Evolutionary conservation across 805 yeast species (phyloP), one percentile per base, ranked within the genome.

Genomic region (Limtongozyma cylindracea): DNA sequence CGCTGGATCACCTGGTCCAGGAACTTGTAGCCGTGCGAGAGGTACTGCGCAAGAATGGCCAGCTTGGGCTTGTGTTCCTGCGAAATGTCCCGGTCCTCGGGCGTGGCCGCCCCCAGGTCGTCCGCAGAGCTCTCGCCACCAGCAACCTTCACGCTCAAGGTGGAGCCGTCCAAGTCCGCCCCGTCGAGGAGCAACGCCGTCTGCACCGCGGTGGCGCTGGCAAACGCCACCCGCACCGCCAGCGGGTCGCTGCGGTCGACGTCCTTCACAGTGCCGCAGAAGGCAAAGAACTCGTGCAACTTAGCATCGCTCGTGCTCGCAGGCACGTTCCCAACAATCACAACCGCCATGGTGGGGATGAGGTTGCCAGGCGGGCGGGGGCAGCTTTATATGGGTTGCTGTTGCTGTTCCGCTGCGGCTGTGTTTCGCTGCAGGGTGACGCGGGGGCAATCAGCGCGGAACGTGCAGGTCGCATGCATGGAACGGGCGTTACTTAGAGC

Each of bases 51-150:
- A 45, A 72, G 48, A 27, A 74, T 64, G 11, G 77, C 63, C 25
- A 65, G 43, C 36, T 70, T 70, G 25, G 91, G 91, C 47, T 73
- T 73, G 27, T 61, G 62, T 35, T 74, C 91, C 45, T 73, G 91
- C 4, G 53, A 42, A 23, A 71, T 58, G 31, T 70, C 77, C 23
- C 47, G 54, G 22, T 42, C 41, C 8, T 29, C 23, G 7, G 25
- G 29, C 23, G 45, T 52, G 8, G 48, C 50, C 4, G 48, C 23
- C 2, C 31, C 23, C 10, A 31, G 19, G 13, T 16, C 27, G 32
- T 23, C 13, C 33, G 28, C 11, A 29, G 25, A 9, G 37, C 20
- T 6, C 23, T 26, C 6, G 31, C 26, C 10, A 31, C 39, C 29
- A 38, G n/a, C n/a, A n/a, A n/a, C 41, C 29, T 27, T 46, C 31